Base-by-base conservation (phyloP, 1,284 basidiomycete genomes). In the Tilletia walkeri region DNA sequence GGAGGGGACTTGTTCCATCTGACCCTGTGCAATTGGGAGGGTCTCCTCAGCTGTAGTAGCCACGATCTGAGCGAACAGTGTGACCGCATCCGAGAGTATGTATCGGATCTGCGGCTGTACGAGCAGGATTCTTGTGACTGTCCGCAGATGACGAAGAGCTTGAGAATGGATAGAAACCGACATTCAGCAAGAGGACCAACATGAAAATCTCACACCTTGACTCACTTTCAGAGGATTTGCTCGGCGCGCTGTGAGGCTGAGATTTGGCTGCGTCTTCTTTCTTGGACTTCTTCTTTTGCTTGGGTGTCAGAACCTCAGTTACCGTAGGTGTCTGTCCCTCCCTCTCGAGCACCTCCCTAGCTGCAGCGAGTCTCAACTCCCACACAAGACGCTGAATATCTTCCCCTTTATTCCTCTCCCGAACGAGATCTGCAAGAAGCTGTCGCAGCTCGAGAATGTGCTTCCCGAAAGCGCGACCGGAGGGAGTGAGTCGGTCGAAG, bases 51-150 rank as follows among this genome's bases (percentile, higher is more conserved):
- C 49, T 4, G 72, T 67, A n/a, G 50, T 50, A 14, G 73, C 70
- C 30, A 72, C 41, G 38, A 72, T 65, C 61, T 69, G 71, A n/a
- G 67, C 70, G 36, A 67, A 54, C 39, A 72, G 48, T 12, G 68
- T 45, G 36, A 41, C 67, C 7, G 66, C 45, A 67, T 73, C 72
- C 2, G 70, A 65, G 14, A 73, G 18, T 6, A 73, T 67, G 38
- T 73, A 71, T 7, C 72, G 72, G 20, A 73, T 63, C 50, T 72
- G 67, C n/a, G 72, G 72, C 63, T 73, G 72, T 2, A 73, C 68
- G 67, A 73, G 66, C 20, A 69, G 4, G 30, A 73, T 56, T 41
- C 70, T 54, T 18, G 66, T 41, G 5, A 73, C 48, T 0, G 70
- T 71, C 3, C 67, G 41, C 3, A 73, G 53, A 34, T 73, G 72